Evolutionary conservation across 371 early-diverging fungal genomes (phyloP).

Genomic region (Thermomucor indicae-seudaticae): DNA sequence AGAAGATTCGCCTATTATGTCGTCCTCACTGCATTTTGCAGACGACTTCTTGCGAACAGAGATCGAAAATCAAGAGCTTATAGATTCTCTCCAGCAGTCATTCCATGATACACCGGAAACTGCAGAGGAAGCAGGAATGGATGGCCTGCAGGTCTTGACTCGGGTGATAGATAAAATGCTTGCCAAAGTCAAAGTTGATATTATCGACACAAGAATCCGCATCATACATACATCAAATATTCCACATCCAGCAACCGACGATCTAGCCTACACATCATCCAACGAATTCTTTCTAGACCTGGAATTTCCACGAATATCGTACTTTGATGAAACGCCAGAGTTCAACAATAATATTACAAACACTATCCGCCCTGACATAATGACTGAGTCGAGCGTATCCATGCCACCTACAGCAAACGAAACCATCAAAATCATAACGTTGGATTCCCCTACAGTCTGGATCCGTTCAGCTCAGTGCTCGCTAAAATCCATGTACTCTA

Average conservation of each 20-base stretch:
- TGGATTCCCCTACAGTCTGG: constrained; percentile 36
- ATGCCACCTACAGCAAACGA: constrained; percentile 28
- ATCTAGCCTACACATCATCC: not conserved
- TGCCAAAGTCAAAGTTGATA: constrained; percentile 55
- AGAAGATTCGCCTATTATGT: constrained; percentile 67
- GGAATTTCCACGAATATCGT: constrained; percentile 49
- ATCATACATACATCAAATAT: constrained; percentile 49
- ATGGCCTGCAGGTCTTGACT: constrained; percentile 62
- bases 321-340: constrained; percentile 61
- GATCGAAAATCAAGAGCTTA: constrained; percentile 52
- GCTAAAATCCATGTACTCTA: constrained; percentile 10
- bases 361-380: not conserved
- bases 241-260: not conserved
- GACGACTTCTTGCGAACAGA: constrained; percentile 79
- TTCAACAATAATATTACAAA: constrained; percentile 13
- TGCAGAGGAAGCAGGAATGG: not conserved
- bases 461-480: constrained; percentile 16
- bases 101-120: constrained; percentile 27
- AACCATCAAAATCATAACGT: constrained; percentile 37
- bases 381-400: constrained; percentile 38
- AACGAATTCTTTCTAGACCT: constrained; percentile 55
- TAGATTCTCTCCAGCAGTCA: constrained; percentile 55
- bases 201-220: constrained; percentile 49
- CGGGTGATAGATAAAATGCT: constrained; percentile 68
- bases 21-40: constrained; percentile 85